Evolutionary conservation across 1,284 basidiomycete genomes (phyloP).

Genomic region (Cryptococcus maquisensis): DNA sequence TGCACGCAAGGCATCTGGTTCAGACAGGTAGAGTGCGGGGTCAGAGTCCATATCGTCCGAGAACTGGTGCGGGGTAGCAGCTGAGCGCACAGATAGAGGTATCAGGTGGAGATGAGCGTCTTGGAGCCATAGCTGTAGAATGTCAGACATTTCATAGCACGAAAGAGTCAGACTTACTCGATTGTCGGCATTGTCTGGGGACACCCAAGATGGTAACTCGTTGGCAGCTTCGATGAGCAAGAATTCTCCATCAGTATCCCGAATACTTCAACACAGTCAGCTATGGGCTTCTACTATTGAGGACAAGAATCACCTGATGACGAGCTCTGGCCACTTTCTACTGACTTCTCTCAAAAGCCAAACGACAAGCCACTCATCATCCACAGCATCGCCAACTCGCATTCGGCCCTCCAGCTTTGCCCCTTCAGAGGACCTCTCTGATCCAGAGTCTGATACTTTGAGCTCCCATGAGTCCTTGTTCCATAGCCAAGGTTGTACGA

Average conservation of each 20-base stretch:
- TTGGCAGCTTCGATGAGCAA: conserved; percentile 95
- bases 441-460: conserved; percentile 52
- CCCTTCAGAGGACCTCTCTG: background rate
- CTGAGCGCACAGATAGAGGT: conserved; percentile 67
- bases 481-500: conserved; percentile 69
- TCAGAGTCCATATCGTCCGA: conserved; percentile 54
- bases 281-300: conserved; percentile 1
- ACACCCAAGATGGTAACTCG: conserved; percentile 81
- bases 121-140: conserved; percentile 79
- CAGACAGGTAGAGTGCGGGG: background rate
- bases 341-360: conserved; percentile 79
- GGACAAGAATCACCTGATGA: conserved; percentile 52
- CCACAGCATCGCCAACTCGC: conserved; percentile 91
- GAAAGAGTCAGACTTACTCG: conserved; percentile 60
- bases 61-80: conserved; percentile 57
- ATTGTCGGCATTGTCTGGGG: conserved; percentile 83
- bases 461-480: conserved; percentile 82
- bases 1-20: conserved; percentile 61
- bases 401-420: conserved; percentile 63
- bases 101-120: conserved; percentile 77
- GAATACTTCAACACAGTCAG: conserved; percentile 52
- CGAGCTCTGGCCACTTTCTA: conserved; percentile 66
- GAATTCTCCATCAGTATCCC: conserved; percentile 93
- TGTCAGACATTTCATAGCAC: conserved; percentile 28
- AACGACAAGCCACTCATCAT: conserved; percentile 95